phyloP scores from a whole-genome alignment of 805 yeast genomes.

The Ogataea sp. region DNA sequence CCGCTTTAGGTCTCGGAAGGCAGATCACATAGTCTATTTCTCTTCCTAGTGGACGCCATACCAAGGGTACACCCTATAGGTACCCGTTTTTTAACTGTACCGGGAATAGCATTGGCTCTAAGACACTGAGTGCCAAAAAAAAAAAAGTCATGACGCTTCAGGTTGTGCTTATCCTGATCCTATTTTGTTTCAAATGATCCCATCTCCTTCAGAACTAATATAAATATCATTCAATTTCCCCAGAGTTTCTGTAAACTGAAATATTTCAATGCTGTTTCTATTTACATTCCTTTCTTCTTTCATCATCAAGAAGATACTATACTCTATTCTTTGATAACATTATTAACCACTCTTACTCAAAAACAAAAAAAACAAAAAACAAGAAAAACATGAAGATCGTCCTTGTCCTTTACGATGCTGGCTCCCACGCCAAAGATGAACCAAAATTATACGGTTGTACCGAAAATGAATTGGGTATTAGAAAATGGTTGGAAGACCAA shows the following conservation, averaged over 20 bases:
- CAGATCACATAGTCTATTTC: background rate
- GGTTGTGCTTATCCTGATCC: background rate
- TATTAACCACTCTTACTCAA: background rate
- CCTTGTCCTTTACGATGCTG: conserved; percentile 52
- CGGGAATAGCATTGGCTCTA: no score
- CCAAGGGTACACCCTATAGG: background rate
- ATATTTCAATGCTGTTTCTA: background rate
- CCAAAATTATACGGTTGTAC: conserved; percentile 58
- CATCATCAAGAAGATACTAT: background rate
- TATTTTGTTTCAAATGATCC: background rate
- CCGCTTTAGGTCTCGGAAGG: background rate
- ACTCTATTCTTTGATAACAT: background rate
- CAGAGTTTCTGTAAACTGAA: background rate
- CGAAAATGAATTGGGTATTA: conserved; percentile 70
- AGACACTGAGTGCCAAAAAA: no score
- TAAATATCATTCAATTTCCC: background rate
- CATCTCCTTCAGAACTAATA: no score
- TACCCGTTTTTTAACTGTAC: no score
- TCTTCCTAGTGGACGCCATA: no score
- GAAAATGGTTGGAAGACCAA: conserved; percentile 50
- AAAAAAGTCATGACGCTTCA: no score
- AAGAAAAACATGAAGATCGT: conserved; percentile 46
- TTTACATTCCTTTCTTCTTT: background rate
- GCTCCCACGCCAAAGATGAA: conserved; percentile 51
- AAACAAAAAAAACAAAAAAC: conserved; percentile 1